Base-by-base conservation (phyloP, 2,329 filamentous ascomycete species). In the Fusarium abutilonis region DNA sequence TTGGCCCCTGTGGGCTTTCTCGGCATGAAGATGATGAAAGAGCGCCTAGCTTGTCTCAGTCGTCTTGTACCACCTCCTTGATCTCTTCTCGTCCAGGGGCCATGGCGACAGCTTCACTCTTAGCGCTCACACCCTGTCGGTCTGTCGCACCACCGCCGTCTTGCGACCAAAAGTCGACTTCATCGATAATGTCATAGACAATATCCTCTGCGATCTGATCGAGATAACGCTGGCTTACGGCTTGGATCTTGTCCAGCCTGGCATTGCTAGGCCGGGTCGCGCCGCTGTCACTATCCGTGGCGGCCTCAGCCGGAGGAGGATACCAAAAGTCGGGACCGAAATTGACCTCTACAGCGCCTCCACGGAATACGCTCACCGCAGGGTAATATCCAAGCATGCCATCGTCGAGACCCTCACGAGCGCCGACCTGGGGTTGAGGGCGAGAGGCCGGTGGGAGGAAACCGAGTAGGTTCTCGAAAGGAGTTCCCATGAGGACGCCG, bases 151-250 rank as follows among this genome's bases (percentile, higher is more conserved):
- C 79, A 9, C 80, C 81, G 21, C 83, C 83, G 63, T 92, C 91
- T 72, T 91, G 86, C 75, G 88, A 83, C 88, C 87, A 96, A 78
- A 91, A 95, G 78, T 96, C 93, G 44, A 96, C 91, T 77, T 99
- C 95, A 72, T 99, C 95, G 29, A 98, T 83, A 49, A 99, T 85
- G 75, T 99, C 95, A 74, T 93, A 97, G 28, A 97, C 85, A 21
- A 97, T 82, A 71, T 99, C 95, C 77, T 99, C 95, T 13, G 90
- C 93, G 60, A 99, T 93, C 79, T 98, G 94, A 73, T 99, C 93
- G 56, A 88, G 86, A 76, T 93, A 98, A 29, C 95, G 86, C 60
- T 96, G 91, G 8, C 86, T 85, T 19, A 97, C 80, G 1, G 91
- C 81, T 31, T 86, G 83, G 1, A 88, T 67, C 49, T 68, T 72